phyloP scores from a whole-genome alignment of 805 yeast genomes.

The Candida quercuum region DNA sequence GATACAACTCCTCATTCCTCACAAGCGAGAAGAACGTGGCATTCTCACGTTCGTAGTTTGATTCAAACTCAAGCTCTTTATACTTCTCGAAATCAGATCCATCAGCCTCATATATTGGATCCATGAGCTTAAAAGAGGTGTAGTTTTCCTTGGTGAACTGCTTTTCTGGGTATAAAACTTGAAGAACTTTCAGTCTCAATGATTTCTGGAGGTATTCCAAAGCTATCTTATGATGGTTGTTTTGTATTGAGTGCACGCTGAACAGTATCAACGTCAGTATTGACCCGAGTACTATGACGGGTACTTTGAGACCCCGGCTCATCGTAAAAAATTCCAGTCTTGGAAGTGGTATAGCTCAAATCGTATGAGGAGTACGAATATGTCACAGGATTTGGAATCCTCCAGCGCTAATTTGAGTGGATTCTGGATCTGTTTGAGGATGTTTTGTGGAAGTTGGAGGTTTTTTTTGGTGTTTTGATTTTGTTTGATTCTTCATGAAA shows the following conservation, averaged over 20 bases:
- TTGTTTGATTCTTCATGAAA: too few species aligned
- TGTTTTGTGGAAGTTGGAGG: background rate
- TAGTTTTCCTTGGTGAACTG: constrained; percentile 18
- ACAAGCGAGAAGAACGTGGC: constrained; percentile 71
- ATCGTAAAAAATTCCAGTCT: too few species aligned
- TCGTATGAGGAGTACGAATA: too few species aligned
- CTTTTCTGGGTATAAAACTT: constrained; percentile 20
- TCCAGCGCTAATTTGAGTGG: too few species aligned
- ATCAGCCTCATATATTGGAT: constrained; percentile 8
- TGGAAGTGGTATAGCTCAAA: too few species aligned
- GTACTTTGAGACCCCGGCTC: constrained; percentile 1
- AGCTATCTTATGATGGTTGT: constrained; percentile 18
- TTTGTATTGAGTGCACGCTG: constrained; percentile 8
- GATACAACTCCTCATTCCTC: constrained; percentile 58
- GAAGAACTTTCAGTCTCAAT: constrained; percentile 16
- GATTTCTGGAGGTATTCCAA: constrained; percentile 15
- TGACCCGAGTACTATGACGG: background rate
- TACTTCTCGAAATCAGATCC: constrained; percentile 4
- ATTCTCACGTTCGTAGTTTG: constrained; percentile 37
- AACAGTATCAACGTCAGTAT: constrained; percentile 1
- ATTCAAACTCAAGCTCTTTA: constrained; percentile 8
- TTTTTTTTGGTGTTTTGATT: constrained; percentile 1
- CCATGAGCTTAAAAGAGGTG: constrained; percentile 13
- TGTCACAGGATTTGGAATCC: too few species aligned
- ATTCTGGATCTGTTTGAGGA: too few species aligned